Conservation (phyloP, 2,329 filamentous ascomycete species). For the Cadophora luteo-olivacea region DNA sequence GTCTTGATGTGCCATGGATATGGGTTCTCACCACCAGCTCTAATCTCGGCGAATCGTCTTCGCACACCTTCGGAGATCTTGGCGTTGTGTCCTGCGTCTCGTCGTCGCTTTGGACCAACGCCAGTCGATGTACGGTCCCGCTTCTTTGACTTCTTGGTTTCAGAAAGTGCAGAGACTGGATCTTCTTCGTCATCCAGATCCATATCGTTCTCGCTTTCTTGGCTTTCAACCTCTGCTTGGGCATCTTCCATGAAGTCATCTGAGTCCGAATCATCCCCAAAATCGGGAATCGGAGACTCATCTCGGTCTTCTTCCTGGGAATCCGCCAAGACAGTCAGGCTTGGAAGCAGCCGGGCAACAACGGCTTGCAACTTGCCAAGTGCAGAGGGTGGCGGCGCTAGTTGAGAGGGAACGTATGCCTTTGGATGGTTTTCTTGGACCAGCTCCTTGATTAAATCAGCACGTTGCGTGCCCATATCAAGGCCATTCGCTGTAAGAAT, state of each 20-base stretch:
- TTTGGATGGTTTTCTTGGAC: conserved; percentile 36
- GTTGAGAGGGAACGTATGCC: conserved; percentile 39
- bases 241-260: conserved; percentile 1
- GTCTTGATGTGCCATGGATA: conserved; percentile 15
- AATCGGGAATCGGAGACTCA: neutral
- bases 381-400: conserved; percentile 35
- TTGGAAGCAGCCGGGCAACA: conserved; percentile 14
- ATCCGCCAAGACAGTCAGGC: neutral
- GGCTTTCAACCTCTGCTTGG: neutral
- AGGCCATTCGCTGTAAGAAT: conserved; percentile 32
- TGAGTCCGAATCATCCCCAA: conserved; percentile 8
- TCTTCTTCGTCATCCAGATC: conserved; percentile 10
- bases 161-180: neutral
- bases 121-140: neutral
- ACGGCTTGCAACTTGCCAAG: conserved; percentile 32
- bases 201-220: conserved; percentile 12
- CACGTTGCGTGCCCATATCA: conserved; percentile 19
- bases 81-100: conserved; percentile 16
- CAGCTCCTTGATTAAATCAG: conserved; percentile 33
- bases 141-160: neutral
- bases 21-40: conserved; percentile 17
- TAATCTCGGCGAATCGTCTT: conserved; percentile 18
- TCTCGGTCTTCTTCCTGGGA: neutral
- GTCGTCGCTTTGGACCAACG: neutral
- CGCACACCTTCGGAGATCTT: conserved; percentile 22